Evolutionary conservation across 495 filamentous ascomycete species (phyloP), one percentile per base, ranked within the genome.

Genomic region (Hypoxylon trugodes): DNA sequence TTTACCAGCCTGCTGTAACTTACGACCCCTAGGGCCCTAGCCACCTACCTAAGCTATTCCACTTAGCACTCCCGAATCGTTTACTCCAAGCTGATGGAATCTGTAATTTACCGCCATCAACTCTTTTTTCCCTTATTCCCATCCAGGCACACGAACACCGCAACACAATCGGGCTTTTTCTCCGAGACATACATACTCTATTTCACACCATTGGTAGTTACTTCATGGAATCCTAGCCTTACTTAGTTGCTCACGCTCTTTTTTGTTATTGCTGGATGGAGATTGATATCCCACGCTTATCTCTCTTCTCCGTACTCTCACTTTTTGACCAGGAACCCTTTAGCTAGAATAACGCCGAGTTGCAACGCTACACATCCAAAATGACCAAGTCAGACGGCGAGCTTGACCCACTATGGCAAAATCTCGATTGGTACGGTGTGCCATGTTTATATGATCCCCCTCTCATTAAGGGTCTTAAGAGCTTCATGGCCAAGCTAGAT

Each of bases 341-440:
- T 38, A 33, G 33, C 28, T 55, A 55, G 50, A 56, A 57, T 60
- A 63, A 53, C 49, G 32, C 50, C 51, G 66, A 66, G 64, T 65
- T 45, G 56, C 58, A 58, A 47, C 59, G 28, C 58, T 51, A 61
- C 63, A 16, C 50, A 63, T 33, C 8, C 63, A 72, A 66, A 25
- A 81, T 80, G 76, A 69, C 74, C 52, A 76, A 75, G 54, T 61
- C 81, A 66, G 77, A 81, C 57, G 76, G 69, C 30, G 80, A 83
- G 62, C 74, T 88, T 64, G 87, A 88, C 75, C 84, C 87, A 73
- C 80, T 88, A 68, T 91, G 87, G 87, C 81, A 89, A 50, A 86
- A 90, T 70, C 77, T 87, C 52, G 85, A 85, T 69, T 81, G 84
- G 82, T 86, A 78, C 48, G 79, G 72, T 52, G 41, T 60, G 5